These are phyloP conservation scores for Sporobolomyces roseus DNA, from an alignment of 768 basidiomycete genomes.

Conservation along the genomic window DNA sequence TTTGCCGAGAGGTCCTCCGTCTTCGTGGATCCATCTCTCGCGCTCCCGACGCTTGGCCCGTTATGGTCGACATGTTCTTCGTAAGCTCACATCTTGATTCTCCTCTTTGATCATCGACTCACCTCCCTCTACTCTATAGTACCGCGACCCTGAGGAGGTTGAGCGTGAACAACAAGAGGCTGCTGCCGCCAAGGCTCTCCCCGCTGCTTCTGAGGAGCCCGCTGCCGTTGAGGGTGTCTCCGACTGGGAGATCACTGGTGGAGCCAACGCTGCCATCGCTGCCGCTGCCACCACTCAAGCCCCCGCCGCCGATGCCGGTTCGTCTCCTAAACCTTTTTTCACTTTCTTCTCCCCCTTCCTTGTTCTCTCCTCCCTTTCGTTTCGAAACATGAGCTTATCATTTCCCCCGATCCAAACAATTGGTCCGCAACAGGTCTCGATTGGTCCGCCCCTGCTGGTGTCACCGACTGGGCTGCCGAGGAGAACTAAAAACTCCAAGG, in stretches of 20 bases:
- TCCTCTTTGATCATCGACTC: background rate
- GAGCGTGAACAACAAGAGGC: constrained; percentile 96
- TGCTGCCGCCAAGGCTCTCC: constrained; percentile 70
- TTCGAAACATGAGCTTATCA: constrained; percentile 50
- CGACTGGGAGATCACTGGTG: constrained; percentile 62
- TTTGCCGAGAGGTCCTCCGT: constrained; percentile 94
- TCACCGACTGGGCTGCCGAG: constrained; percentile 75
- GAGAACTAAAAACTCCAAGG: constrained; percentile 1
- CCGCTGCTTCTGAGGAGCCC: constrained; percentile 56
- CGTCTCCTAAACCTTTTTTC: constrained; percentile 29
- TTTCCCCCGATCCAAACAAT: constrained; percentile 6
- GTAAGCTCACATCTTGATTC: constrained; percentile 16
- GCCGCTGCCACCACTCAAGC: constrained; percentile 64
- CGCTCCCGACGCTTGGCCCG: constrained; percentile 87
- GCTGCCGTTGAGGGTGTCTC: constrained; percentile 50
- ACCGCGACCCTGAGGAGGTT: constrained; percentile 98
- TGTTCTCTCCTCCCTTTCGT: constrained; percentile 7
- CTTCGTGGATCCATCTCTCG: constrained; percentile 90
- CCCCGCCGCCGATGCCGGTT: constrained; percentile 61
- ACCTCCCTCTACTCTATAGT: constrained; percentile 64
- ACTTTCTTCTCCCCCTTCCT: constrained; percentile 13
- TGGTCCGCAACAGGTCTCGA: constrained; percentile 59
- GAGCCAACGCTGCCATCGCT: constrained; percentile 65
- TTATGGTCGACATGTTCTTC: constrained; percentile 66
- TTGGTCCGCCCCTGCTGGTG: constrained; percentile 66